These are phyloP conservation scores for Schizosaccharomyces versatilis DNA, from an alignment of 1,139 yeast species.

Conservation along the genomic window DNA sequence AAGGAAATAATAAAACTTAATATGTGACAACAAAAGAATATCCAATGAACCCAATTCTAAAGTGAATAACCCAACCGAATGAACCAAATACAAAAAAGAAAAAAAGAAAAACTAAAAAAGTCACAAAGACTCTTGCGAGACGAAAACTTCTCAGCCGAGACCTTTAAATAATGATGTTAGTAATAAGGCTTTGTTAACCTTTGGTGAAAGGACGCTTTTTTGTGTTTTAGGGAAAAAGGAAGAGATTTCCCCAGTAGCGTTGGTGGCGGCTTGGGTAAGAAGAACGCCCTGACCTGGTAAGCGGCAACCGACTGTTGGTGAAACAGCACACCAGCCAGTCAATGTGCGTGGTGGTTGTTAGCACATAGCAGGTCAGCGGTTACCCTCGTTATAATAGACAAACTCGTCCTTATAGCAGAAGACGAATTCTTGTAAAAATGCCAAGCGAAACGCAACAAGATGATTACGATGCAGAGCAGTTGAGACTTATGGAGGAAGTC, in stretches of 20 bases:
- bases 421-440: neutral
- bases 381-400: too few relatives aligned
- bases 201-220: too few relatives aligned
- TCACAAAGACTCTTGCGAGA: neutral
- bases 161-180: neutral
- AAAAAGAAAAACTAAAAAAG: neutral
- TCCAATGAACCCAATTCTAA: neutral
- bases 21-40: neutral
- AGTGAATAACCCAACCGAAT: neutral
- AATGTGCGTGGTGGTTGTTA: too few relatives aligned
- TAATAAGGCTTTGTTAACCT: neutral
- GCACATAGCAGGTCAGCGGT: too few relatives aligned
- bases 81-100: neutral
- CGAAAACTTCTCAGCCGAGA: too few relatives aligned
- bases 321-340: too few relatives aligned
- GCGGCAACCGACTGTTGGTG: too few relatives aligned
- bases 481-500: conserved; percentile 83
- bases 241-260: too few relatives aligned
- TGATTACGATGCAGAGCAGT: conserved; percentile 88
- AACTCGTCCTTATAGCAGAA: too few relatives aligned
- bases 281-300: too few relatives aligned
- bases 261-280: too few relatives aligned
- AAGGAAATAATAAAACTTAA: neutral
- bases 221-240: too few relatives aligned
- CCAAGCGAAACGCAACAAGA: conserved; percentile 14